Conservation (phyloP, 2,329 filamentous ascomycete species). For the Myriosclerotinia curreyana region DNA sequence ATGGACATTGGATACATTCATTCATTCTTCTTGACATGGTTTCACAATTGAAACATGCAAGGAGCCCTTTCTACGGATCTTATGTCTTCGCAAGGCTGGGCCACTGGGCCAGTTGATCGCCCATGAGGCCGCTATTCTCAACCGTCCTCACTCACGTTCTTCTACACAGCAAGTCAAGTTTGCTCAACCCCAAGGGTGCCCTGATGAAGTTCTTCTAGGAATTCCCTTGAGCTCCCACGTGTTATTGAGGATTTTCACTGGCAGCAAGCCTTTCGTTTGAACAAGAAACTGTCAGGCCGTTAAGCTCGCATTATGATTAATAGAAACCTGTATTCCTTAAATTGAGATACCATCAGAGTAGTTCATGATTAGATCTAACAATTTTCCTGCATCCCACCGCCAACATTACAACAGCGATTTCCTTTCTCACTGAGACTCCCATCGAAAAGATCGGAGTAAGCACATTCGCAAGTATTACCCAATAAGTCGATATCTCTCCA, state of each 20-base stretch:
- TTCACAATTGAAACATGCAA: slow-evolving; percentile 16
- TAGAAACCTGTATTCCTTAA: neutral
- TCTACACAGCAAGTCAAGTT: neutral
- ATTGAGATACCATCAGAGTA: neutral
- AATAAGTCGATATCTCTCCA: neutral
- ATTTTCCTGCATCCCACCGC: neutral
- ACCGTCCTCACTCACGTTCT: slow-evolving; percentile 9
- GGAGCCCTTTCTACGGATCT: neutral
- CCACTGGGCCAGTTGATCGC: slow-evolving; percentile 1
- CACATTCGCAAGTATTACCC: slow-evolving; percentile 15
- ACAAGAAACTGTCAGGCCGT: slow-evolving; percentile 14
- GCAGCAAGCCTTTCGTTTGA: neutral
- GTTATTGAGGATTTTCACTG: neutral
- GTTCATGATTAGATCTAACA: neutral
- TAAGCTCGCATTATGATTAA: slow-evolving; percentile 7
- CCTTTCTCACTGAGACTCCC: neutral
- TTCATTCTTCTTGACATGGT: neutral
- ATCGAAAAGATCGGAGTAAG: neutral
- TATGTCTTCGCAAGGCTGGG: slow-evolving; percentile 5
- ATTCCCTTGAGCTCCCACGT: slow-evolving; percentile 20
- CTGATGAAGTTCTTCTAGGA: slow-evolving; percentile 15
- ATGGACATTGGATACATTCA: too few relatives aligned
- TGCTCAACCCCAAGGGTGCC: slow-evolving; percentile 7
- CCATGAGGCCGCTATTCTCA: neutral
- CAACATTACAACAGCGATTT: neutral